phyloP scores from a whole-genome alignment of 441 rosid species.

The Raphanus hybrid region DNA sequence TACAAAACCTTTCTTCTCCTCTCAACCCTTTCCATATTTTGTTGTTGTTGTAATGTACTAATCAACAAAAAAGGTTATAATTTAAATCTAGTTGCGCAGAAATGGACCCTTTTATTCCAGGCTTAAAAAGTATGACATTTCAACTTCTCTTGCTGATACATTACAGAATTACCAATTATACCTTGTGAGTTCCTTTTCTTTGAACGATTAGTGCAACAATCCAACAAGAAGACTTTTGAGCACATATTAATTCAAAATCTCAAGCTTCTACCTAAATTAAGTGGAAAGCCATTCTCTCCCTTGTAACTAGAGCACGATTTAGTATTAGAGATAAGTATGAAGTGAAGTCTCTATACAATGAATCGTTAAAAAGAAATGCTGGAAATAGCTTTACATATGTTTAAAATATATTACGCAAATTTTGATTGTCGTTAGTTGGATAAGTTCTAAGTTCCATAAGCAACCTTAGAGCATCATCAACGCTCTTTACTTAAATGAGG shows the following conservation, averaged over 20 bases:
- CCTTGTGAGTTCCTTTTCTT: background rate
- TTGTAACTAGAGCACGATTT: background rate
- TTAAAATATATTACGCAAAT: background rate
- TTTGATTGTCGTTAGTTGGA: background rate
- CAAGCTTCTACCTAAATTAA: constrained; percentile 1
- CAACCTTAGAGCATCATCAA: background rate
- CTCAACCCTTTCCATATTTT: background rate
- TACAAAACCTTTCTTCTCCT: constrained; percentile 2
- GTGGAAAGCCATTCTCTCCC: background rate
- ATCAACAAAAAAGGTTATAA: background rate
- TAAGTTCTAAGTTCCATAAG: background rate
- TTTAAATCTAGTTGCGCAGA: background rate
- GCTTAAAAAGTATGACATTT: background rate
- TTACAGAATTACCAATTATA: background rate
- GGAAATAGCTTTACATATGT: background rate
- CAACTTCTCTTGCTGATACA: background rate
- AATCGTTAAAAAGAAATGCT: background rate
- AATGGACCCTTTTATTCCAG: background rate
- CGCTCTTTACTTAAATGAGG: too few relatives aligned
- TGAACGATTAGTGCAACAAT: background rate
- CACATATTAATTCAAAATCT: background rate
- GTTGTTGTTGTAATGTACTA: background rate
- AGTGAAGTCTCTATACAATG: background rate
- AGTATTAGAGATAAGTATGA: background rate
- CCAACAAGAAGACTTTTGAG: background rate